Percentiles rank a stretch among this genome's conserved stretches.
Evolutionary conservation across 805 yeast genomes (phyloP).

Genomic region (Saturnispora gosingensis): DNA sequence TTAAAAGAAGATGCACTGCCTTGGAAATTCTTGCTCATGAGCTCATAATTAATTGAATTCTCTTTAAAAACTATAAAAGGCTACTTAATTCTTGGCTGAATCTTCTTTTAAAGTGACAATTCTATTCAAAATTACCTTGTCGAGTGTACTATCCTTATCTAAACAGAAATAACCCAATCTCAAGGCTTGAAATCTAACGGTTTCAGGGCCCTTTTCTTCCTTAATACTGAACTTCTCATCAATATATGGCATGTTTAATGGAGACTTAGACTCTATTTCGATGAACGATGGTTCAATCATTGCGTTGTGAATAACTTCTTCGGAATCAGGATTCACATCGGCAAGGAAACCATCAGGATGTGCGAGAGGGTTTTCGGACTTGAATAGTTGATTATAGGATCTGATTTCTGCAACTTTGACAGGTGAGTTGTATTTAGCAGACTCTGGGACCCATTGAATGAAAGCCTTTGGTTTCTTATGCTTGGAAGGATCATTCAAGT

Average conservation of each 20-base stretch:
- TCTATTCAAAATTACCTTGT: conserved; percentile 68
- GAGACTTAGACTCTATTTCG: conserved; percentile 60
- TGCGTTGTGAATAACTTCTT: conserved; percentile 54
- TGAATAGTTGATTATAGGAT: conserved; percentile 79
- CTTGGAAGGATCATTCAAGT: conserved; percentile 51
- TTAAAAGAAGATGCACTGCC: not conserved
- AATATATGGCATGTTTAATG: conserved; percentile 56
- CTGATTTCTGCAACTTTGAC: conserved; percentile 66
- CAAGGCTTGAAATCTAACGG: conserved; percentile 96
- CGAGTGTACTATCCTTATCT: conserved; percentile 65
- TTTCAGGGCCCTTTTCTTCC: conserved; percentile 63
- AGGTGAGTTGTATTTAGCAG: conserved; percentile 52
- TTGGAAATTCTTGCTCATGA: not conserved
- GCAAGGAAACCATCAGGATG: conserved; percentile 82
- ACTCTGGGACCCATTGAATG: conserved; percentile 91
- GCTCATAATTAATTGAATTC: not conserved
- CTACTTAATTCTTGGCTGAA: conserved; percentile 32
- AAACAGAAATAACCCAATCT: conserved; percentile 93
- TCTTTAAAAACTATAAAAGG: not conserved
- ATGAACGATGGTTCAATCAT: conserved; percentile 70
- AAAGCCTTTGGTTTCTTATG: conserved; percentile 84
- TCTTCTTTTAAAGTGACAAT: conserved; percentile 92
- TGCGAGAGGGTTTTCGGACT: conserved; percentile 81
- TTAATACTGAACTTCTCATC: conserved; percentile 59
- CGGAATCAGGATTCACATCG: conserved; percentile 76